These are phyloP conservation scores for Neurospora cerealis DNA, from an alignment of 495 filamentous ascomycete genomes.

Conservation along the genomic window DNA sequence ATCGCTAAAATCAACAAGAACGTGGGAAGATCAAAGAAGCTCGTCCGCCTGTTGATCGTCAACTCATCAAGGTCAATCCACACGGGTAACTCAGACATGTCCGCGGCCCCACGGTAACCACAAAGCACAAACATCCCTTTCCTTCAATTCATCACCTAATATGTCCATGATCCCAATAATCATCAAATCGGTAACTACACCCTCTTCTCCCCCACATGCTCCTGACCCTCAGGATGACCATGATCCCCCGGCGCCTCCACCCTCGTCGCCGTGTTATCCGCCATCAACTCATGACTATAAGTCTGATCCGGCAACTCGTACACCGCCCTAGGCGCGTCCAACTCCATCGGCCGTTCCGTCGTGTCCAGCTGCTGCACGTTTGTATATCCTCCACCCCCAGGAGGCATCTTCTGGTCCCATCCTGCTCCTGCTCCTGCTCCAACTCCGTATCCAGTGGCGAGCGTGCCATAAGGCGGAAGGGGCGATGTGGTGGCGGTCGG, in stretches of 20 bases:
- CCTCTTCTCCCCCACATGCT: not conserved
- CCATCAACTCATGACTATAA: conserved; percentile 22
- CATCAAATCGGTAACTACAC: not conserved
- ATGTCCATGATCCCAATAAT: too few species aligned
- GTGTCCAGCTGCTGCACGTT: conserved; percentile 15
- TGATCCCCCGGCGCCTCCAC: not conserved
- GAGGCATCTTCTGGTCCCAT: conserved; percentile 12
- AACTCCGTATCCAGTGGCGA: not conserved
- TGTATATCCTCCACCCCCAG: not conserved
- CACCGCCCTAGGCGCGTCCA: conserved; percentile 14
- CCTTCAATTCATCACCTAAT: not conserved
- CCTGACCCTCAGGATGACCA: not conserved
- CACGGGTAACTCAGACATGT: not conserved
- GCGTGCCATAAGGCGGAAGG: conserved; percentile 9
- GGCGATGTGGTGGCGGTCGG: conserved; percentile 4
- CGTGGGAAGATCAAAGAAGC: not conserved
- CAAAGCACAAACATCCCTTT: not conserved
- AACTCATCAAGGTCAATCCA: not conserved
- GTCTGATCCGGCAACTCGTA: conserved; percentile 23
- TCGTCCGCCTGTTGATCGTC: not conserved
- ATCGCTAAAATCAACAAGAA: not conserved
- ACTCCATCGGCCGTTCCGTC: conserved; percentile 9
- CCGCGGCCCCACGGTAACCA: not conserved
- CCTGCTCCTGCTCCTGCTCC: conserved; percentile 1
- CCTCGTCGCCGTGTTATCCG: not conserved